Evolutionary conservation across 2,329 filamentous ascomycete species (phyloP), one percentile per base, ranked within the genome.

Genomic region (Chaetoscypha palmicola): DNA sequence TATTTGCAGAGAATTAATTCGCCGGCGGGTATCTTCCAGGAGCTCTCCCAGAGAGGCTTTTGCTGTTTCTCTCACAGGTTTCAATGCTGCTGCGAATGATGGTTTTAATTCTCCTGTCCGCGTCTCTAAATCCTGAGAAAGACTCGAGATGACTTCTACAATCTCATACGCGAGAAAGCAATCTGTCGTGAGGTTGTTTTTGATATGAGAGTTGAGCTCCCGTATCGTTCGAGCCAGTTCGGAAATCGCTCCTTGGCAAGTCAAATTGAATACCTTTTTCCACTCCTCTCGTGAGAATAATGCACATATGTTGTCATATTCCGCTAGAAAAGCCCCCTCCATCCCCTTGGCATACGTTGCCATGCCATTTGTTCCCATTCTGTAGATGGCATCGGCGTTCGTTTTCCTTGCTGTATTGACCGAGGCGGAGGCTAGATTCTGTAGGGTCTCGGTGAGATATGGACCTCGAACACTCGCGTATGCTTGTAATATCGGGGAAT

Each of bases 101-200:
- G 77, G 72, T 62, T 95, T 95, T 46, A 96, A 73, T 58, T 95
- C 88, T 2, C 88, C 88, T 0, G 89, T 94, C 49, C 83, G 81
- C 3, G 77, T 76, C 51, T 95, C 91, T 3, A 98, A 69, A 30
- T 83, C 81, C 44, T 81, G 82, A 2, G 88, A 89, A 37, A 95
- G 73, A 10, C 76, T 76, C 1, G 87, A 86, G 36, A 97, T 79
- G 48, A 96, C 86, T 58, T 95, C 91, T 23, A 94, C 86, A 23
- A 97, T 86, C 62, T 98, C 92, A 62, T 94, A 98, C 5, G 89
- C 89, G 38, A 98, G 75, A 62, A 87, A 97, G 65, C 91, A 97
- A 63, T 98, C 92, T 0, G 88, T 95, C 53, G 81, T 77, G 30
- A 96, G 69, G 59, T 96, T 90, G 31, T 76, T 70, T 61, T 90